Evolutionary conservation across 768 basidiomycete species (phyloP).

Genomic region (Pisolithus marmoratus): DNA sequence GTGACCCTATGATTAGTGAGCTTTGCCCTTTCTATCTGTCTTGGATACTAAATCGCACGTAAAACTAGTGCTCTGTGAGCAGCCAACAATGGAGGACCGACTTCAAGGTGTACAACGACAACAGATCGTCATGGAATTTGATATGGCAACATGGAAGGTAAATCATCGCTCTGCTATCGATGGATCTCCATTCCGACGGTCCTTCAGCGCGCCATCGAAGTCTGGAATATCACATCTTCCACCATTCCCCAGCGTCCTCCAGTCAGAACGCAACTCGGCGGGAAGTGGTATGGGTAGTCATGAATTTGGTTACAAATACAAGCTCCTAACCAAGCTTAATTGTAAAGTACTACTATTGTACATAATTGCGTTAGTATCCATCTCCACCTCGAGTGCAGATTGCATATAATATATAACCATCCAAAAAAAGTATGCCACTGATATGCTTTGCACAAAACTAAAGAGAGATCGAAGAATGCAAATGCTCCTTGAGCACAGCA

Average conservation of each 20-base stretch:
- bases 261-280: conserved; percentile 49
- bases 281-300: conserved; percentile 66
- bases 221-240: conserved; percentile 74
- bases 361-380: too few species aligned
- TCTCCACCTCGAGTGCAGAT: too few species aligned
- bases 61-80: conserved; percentile 52
- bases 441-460: too few species aligned
- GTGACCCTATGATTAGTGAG: conserved; percentile 74
- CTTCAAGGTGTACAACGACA: conserved; percentile 59
- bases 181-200: neutral
- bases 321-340: conserved; percentile 8
- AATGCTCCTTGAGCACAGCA: neutral
- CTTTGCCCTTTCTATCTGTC: conserved; percentile 2
- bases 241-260: conserved; percentile 70
- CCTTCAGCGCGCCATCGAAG: conserved; percentile 74
- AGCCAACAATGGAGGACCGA: conserved; percentile 61
- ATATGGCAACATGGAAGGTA: conserved; percentile 86
- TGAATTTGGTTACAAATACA: conserved; percentile 1
- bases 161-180: conserved; percentile 11
- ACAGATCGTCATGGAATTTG: conserved; percentile 90
- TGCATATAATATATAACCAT: neutral
- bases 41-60: neutral
- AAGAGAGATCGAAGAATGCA: too few species aligned
- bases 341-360: conserved; percentile 3
- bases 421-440: too few species aligned